Evolutionary conservation across 2,329 filamentous ascomycete genomes (phyloP).

Genomic region (Venturiaceae sp.): DNA sequence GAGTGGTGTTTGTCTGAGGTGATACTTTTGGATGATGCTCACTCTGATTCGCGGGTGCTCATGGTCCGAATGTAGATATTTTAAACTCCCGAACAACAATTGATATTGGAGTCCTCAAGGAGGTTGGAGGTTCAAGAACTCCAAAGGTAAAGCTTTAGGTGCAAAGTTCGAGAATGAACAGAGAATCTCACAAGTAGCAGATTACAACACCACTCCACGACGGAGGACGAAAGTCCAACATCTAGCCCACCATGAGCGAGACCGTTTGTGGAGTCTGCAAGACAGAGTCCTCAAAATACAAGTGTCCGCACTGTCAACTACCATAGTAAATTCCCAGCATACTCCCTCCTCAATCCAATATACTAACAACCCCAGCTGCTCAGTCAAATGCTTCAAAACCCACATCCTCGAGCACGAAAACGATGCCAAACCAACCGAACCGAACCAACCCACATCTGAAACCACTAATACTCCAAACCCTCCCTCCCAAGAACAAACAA

Average conservation of each 20-base stretch:
- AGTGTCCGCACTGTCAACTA: constrained; percentile 36
- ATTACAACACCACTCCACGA: not conserved
- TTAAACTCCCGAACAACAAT: not conserved
- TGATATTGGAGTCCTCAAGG: not conserved
- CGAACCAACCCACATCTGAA: not conserved
- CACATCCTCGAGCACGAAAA: constrained; percentile 21
- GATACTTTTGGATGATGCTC: not conserved
- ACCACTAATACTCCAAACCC: not conserved
- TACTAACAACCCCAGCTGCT: constrained; percentile 19
- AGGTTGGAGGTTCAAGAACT: not conserved
- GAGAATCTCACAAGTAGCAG: too few species aligned
- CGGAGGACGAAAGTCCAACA: not conserved
- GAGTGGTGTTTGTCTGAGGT: not conserved
- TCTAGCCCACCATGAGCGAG: not conserved
- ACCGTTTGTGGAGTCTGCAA: constrained; percentile 32
- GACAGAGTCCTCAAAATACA: constrained; percentile 36
- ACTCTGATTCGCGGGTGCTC: not conserved
- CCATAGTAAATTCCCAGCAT: constrained; percentile 28
- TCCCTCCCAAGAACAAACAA: not conserved
- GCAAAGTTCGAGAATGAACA: too few species aligned
- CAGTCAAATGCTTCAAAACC: constrained; percentile 26
- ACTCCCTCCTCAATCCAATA: not conserved
- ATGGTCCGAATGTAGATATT: not conserved
- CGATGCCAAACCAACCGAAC: not conserved
- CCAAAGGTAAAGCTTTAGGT: too few species aligned